Evolutionary conservation across 257 asterid species (phyloP).

Genomic region (Nicotiana noctiflora): DNA sequence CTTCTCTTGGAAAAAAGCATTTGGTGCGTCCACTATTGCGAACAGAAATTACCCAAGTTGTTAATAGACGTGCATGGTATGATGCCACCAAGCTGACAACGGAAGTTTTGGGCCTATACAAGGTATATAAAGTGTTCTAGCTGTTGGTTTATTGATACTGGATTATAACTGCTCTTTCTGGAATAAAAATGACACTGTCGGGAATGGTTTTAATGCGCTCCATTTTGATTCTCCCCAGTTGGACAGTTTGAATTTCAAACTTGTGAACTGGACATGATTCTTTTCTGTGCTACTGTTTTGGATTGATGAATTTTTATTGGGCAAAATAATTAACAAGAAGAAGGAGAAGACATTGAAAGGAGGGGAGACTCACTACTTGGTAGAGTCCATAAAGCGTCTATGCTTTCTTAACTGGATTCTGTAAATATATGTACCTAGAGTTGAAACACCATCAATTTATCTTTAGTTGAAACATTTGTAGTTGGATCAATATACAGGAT

Average conservation of each 20-base stretch:
- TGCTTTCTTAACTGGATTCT: no score
- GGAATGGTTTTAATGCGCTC: not conserved
- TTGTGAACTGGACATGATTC: not conserved
- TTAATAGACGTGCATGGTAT: conserved; percentile 94
- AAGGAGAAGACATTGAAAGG: no score
- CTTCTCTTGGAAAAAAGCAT: conserved; percentile 84
- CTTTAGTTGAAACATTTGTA: no score
- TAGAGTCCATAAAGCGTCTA: no score
- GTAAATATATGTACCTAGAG: no score
- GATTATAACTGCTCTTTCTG: not conserved
- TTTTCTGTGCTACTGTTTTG: no score
- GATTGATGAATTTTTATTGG: no score
- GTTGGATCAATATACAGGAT: not conserved
- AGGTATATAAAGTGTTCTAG: conserved; percentile 40
- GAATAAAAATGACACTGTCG: not conserved
- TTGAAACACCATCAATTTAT: no score
- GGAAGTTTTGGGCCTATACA: conserved; percentile 66
- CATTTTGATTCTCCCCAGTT: not conserved
- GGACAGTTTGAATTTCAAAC: not conserved
- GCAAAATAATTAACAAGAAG: no score
- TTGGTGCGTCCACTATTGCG: conserved; percentile 85
- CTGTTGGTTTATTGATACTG: not conserved
- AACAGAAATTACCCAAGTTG: conserved; percentile 88
- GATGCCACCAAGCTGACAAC: conserved; percentile 78
- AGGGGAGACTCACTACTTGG: no score